Conservation (phyloP, 495 filamentous ascomycete genomes). For the Tuber umbilicatum region DNA sequence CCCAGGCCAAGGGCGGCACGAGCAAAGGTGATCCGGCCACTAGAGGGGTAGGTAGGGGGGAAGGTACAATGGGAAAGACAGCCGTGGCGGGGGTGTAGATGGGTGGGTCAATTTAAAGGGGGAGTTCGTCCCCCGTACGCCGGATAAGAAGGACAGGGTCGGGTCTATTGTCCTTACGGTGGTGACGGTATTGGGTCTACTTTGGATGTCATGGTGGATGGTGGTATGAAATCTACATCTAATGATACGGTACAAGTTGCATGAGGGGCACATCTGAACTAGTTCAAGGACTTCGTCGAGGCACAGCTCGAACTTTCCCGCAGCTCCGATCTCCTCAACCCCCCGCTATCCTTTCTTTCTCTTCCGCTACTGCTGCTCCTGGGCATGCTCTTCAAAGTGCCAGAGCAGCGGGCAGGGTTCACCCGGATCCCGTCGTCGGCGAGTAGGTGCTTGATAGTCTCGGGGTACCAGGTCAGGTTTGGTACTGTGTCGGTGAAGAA, state of each 20-base stretch:
- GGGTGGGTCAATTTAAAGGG: constrained; percentile 1
- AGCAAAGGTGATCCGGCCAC: constrained; percentile 65
- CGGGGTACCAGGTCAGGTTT: constrained; percentile 46
- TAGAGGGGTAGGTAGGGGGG: constrained; percentile 44
- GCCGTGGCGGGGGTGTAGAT: background rate
- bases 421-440: constrained; percentile 46
- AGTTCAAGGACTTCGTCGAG: constrained; percentile 42
- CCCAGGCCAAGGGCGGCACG: constrained; percentile 62
- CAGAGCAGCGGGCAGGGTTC: constrained; percentile 47
- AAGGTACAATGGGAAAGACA: background rate
- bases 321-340: constrained; percentile 1
- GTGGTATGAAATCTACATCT: background rate
- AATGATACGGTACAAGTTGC: background rate
- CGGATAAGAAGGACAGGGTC: background rate
- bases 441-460: constrained; percentile 45
- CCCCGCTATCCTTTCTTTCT: constrained; percentile 6
- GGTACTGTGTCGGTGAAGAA: constrained; percentile 52
- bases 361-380: constrained; percentile 21
- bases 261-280: constrained; percentile 23
- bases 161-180: background rate
- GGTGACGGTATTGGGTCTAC: background rate
- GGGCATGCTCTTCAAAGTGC: constrained; percentile 33
- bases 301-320: constrained; percentile 40
- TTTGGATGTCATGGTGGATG: constrained; percentile 3
- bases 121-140: background rate